phyloP scores from a whole-genome alignment of 371 early-diverging fungal species.

The Dinochytrium kinnereticum region DNA sequence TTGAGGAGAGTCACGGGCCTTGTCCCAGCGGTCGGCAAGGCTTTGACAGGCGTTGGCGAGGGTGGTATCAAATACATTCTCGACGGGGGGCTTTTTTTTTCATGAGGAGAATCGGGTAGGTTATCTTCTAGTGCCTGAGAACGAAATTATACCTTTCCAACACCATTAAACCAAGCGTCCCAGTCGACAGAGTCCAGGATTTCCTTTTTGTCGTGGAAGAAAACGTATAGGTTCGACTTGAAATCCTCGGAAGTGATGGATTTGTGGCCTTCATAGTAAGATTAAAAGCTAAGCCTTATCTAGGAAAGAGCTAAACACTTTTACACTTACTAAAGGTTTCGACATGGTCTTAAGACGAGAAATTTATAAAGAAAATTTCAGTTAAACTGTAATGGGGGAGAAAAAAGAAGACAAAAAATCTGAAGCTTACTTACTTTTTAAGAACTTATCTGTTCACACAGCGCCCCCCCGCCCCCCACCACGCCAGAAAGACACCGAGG shows the following conservation, averaged over 20 bases:
- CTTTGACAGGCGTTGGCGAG: constrained; percentile 82
- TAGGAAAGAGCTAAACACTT: no score
- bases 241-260: constrained; percentile 89
- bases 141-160: constrained; percentile 63
- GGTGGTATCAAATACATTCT: constrained; percentile 82
- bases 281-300: no score
- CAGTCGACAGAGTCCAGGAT: constrained; percentile 74
- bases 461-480: no score
- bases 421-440: neutral
- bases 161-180: constrained; percentile 82
- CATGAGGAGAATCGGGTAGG: no score
- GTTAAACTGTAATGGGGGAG: no score
- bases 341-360: no score
- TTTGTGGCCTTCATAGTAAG: constrained; percentile 79
- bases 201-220: constrained; percentile 71
- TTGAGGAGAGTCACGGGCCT: neutral
- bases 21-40: constrained; percentile 66
- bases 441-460: neutral
- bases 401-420: no score
- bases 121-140: no score
- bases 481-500: no score
- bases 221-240: constrained; percentile 79
- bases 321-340: no score
- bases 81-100: constrained; percentile 90
- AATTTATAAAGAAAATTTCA: no score